phyloP scores from a whole-genome alignment of 2,329 filamentous ascomycete species.

The Cordyceps fumosorosea region DNA sequence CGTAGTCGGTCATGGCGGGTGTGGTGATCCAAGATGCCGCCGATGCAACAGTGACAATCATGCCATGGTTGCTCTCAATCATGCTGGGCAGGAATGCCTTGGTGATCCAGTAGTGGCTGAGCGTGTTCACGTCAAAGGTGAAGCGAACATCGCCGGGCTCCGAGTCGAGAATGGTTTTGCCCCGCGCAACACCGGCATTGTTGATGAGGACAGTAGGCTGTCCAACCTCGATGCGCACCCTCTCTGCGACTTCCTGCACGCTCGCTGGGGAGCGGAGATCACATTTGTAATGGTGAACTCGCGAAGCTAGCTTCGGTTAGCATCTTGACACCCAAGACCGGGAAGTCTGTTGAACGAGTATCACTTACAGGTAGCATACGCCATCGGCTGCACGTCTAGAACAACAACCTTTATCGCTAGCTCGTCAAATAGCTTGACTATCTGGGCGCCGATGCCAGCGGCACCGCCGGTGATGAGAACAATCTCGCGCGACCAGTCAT shows the following conservation, averaged over 20 bases:
- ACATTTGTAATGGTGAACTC: slow-evolving; percentile 62
- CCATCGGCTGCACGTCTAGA: slow-evolving; percentile 60
- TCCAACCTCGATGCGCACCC: slow-evolving; percentile 51
- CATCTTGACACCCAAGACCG: background rate
- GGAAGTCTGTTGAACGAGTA: background rate
- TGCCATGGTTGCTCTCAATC: slow-evolving; percentile 59
- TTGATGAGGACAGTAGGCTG: slow-evolving; percentile 65
- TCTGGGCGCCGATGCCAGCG: slow-evolving; percentile 62
- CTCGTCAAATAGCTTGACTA: slow-evolving; percentile 60
- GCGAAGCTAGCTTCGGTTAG: slow-evolving; percentile 28
- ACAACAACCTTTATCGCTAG: slow-evolving; percentile 62
- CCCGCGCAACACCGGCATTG: slow-evolving; percentile 60
- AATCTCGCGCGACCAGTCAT: slow-evolving; percentile 63
- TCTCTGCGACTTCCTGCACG: slow-evolving; percentile 44
- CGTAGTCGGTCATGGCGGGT: slow-evolving; percentile 62
- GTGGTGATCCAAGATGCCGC: slow-evolving; percentile 54
- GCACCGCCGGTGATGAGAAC: slow-evolving; percentile 70
- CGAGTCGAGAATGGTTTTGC: slow-evolving; percentile 53
- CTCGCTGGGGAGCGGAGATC: slow-evolving; percentile 56
- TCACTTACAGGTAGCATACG: slow-evolving; percentile 42
- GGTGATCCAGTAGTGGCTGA: slow-evolving; percentile 61
- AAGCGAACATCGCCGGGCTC: slow-evolving; percentile 54
- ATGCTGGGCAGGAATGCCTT: slow-evolving; percentile 63
- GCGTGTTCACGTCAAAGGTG: slow-evolving; percentile 65
- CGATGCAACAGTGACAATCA: slow-evolving; percentile 64